Evolutionary conservation across 2,329 filamentous ascomycete genomes (phyloP).

Genomic region (Sclerotinia trifoliorum): DNA sequence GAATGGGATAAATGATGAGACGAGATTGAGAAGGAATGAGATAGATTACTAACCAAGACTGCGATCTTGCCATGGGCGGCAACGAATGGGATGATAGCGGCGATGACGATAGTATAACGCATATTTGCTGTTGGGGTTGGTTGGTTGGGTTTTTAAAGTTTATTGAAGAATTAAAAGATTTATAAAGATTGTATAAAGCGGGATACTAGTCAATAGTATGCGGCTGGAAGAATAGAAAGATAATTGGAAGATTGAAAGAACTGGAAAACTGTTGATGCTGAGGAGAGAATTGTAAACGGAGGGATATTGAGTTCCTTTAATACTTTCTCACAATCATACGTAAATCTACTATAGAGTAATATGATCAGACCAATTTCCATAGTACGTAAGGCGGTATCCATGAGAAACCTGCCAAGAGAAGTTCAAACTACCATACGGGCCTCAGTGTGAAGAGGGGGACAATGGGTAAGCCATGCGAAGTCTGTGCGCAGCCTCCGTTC

Average conservation of each 20-base stretch:
- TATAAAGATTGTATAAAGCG: conserved; percentile 33
- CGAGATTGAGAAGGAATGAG: background rate
- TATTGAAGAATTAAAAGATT: conserved; percentile 24
- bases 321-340: conserved; percentile 26
- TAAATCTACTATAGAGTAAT: background rate
- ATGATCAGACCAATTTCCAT: conserved; percentile 5
- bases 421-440: conserved; percentile 19
- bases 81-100: conserved; percentile 55
- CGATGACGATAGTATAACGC: conserved; percentile 36
- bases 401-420: conserved; percentile 27
- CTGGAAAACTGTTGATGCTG: conserved; percentile 35
- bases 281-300: conserved; percentile 29
- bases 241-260: conserved; percentile 26
- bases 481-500: conserved; percentile 6
- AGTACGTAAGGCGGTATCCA: background rate
- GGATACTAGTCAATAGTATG: conserved; percentile 39
- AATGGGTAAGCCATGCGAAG: conserved; percentile 5
- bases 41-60: conserved; percentile 31
- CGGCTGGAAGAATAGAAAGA: conserved; percentile 29
- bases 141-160: conserved; percentile 12
- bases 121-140: conserved; percentile 32
- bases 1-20: background rate
- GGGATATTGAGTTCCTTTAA: conserved; percentile 33
- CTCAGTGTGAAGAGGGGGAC: conserved; percentile 4
- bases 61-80: conserved; percentile 61